These are phyloP conservation scores for Annulohypoxylon moriforme DNA, from an alignment of 495 filamentous ascomycete genomes.

Conservation along the genomic window DNA sequence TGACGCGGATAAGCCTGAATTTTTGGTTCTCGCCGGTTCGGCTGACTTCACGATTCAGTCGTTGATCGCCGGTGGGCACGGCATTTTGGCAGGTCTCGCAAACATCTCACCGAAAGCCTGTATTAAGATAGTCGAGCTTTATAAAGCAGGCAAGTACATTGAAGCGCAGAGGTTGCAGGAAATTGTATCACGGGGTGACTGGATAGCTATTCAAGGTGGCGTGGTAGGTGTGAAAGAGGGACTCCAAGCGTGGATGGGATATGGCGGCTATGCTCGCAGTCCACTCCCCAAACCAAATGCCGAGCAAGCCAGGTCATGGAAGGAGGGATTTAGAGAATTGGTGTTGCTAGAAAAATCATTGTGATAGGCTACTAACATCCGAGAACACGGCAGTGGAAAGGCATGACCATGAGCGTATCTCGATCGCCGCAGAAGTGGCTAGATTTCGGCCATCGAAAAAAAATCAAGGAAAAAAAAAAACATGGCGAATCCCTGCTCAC, in stretches of 20 bases:
- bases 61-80: slow-evolving; percentile 76
- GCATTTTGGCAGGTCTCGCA: slow-evolving; percentile 82
- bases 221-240: slow-evolving; percentile 85
- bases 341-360: slow-evolving; percentile 69
- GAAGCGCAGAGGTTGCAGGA: slow-evolving; percentile 78
- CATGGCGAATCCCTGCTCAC: neutral
- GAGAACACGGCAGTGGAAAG: slow-evolving; percentile 5
- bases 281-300: slow-evolving; percentile 77
- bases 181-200: slow-evolving; percentile 76
- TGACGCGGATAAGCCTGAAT: slow-evolving; percentile 65
- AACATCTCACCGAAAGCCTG: slow-evolving; percentile 82
- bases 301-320: slow-evolving; percentile 69
- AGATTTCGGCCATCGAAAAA: neutral
- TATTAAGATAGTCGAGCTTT: slow-evolving; percentile 77
- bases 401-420: neutral
- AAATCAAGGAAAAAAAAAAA: neutral
- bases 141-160: slow-evolving; percentile 70
- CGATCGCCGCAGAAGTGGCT: neutral
- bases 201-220: slow-evolving; percentile 82
- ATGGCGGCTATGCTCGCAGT: slow-evolving; percentile 79
- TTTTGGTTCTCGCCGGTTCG: slow-evolving; percentile 84
- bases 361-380: slow-evolving; percentile 27
- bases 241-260: slow-evolving; percentile 79
- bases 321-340: slow-evolving; percentile 78
- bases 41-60: slow-evolving; percentile 86